phyloP scores from a whole-genome alignment of 345 rosid species.

The Combretum micranthum region DNA sequence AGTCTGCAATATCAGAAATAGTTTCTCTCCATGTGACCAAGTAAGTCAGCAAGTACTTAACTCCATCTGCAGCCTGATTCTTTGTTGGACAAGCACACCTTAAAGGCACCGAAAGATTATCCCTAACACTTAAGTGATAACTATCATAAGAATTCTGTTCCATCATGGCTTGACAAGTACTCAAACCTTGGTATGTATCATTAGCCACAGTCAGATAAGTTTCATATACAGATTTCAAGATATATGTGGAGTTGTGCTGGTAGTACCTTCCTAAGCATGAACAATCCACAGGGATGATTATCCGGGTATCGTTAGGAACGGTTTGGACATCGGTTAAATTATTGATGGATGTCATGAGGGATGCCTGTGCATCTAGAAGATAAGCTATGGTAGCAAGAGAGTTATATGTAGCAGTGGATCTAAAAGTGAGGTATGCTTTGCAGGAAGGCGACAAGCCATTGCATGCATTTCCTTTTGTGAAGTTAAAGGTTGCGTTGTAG shows the following conservation, averaged over 20 bases:
- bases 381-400: constrained; percentile 29
- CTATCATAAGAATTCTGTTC: constrained; percentile 40
- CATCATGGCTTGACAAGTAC: constrained; percentile 83
- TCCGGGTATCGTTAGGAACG: constrained; percentile 22
- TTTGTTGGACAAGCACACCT: constrained; percentile 80
- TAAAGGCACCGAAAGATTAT: constrained; percentile 45
- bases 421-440: constrained; percentile 69
- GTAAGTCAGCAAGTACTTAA: constrained; percentile 51
- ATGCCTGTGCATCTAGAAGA: constrained; percentile 30
- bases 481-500: constrained; percentile 10
- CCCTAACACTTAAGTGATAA: constrained; percentile 14
- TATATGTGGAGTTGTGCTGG: constrained; percentile 66
- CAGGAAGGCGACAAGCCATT: constrained; percentile 41
- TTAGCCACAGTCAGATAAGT: constrained; percentile 60
- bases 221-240: background rate
- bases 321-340: constrained; percentile 24
- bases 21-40: constrained; percentile 34
- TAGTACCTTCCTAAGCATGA: constrained; percentile 47
- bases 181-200: constrained; percentile 75
- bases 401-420: constrained; percentile 39
- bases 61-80: constrained; percentile 43
- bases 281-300: constrained; percentile 59
- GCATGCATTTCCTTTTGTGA: constrained; percentile 47
- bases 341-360: constrained; percentile 51
- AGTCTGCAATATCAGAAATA: constrained; percentile 34